Percentiles rank a stretch among this genome's conserved stretches.
phyloP scores from a whole-genome alignment of 768 basidiomycete species.

The Pleurotus citrinopileatus region DNA sequence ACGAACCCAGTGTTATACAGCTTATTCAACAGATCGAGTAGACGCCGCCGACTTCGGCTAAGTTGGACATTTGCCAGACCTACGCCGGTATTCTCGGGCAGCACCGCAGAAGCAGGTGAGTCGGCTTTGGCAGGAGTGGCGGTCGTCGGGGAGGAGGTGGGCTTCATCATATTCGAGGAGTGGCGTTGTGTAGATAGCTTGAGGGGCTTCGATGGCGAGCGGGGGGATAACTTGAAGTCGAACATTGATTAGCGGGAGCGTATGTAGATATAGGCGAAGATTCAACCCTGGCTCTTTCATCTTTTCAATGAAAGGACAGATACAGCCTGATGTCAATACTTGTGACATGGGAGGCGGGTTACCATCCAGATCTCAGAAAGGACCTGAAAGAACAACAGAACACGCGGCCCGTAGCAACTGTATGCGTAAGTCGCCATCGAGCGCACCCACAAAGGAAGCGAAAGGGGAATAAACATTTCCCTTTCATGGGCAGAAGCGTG shows the following conservation, averaged over 20 bases:
- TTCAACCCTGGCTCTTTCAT: neutral
- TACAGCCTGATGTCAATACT: neutral
- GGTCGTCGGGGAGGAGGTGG: neutral
- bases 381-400: too few relatives aligned
- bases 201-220: neutral
- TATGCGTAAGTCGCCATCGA: neutral
- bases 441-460: neutral
- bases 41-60: conserved; percentile 38
- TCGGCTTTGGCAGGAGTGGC: neutral
- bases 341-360: neutral
- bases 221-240: neutral
- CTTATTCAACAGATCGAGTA: conserved; percentile 60
- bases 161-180: conserved; percentile 4
- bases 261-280: neutral
- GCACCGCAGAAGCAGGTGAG: neutral
- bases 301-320: neutral
- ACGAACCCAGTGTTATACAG: conserved; percentile 60
- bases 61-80: conserved; percentile 50
- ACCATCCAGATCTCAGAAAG: too few relatives aligned
- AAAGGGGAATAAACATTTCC: neutral
- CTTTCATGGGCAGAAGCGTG: too few relatives aligned
- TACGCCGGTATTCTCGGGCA: conserved; percentile 28
- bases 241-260: neutral
- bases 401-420: too few relatives aligned
- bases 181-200: neutral